phyloP scores from a whole-genome alignment of 164 flowering plant genomes.

The Tinospora cordifolia region DNA sequence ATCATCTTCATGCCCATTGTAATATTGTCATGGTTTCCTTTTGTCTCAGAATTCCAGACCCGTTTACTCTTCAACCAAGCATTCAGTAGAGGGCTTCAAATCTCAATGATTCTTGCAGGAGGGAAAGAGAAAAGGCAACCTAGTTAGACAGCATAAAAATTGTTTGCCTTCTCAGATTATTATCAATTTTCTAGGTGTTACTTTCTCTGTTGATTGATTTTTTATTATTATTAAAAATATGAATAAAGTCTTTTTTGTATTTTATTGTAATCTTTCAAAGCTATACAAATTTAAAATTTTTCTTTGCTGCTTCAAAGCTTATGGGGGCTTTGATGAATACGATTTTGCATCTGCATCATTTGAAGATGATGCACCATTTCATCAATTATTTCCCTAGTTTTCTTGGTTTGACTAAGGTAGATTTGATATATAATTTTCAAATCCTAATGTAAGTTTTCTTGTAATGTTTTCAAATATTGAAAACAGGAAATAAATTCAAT shows the following conservation, averaged over 20 bases:
- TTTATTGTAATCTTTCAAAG: background rate
- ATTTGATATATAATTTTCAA: no score
- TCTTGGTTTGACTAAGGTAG: no score
- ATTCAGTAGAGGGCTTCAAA: conserved; percentile 98
- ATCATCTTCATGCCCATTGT: conserved; percentile 76
- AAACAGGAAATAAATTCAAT: no score
- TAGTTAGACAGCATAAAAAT: background rate
- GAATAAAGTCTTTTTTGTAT: background rate
- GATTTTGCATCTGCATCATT: no score
- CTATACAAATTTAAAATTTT: no score
- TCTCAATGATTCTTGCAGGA: conserved; percentile 93
- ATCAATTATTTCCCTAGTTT: no score
- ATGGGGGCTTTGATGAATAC: no score
- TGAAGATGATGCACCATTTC: no score
- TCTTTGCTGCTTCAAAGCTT: no score
- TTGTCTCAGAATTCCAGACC: conserved; percentile 87
- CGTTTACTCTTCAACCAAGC: conserved; percentile 95
- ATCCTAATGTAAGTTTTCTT: no score
- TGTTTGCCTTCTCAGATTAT: background rate
- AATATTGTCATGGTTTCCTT: conserved; percentile 88
- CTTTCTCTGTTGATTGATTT: background rate
- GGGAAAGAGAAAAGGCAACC: conserved; percentile 35
- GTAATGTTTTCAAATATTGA: no score
- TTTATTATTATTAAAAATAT: background rate
- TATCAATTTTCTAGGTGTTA: background rate